Conservation (phyloP, 371 early-diverging fungal species). For the Mortierella sp. region DNA sequence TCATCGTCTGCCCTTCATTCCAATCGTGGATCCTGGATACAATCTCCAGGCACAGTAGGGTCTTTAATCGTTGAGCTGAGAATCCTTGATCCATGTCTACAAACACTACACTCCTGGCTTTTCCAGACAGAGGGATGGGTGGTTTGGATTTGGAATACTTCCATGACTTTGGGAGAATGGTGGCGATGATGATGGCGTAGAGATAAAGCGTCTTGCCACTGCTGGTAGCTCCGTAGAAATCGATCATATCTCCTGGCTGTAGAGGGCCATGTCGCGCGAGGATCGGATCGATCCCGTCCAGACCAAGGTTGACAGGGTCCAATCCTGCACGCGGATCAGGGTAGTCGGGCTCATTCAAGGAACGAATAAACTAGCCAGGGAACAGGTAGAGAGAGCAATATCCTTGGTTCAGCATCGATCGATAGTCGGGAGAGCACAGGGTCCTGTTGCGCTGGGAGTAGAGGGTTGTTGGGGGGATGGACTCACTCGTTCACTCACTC, state of each 20-base stretch:
- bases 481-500: slow-evolving; percentile 11
- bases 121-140: slow-evolving; percentile 12
- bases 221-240: slow-evolving; percentile 32
- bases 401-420: no score
- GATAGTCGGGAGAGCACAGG: no score
- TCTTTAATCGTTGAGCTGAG: slow-evolving; percentile 10
- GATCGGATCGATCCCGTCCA: slow-evolving; percentile 39
- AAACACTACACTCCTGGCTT: slow-evolving; percentile 32
- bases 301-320: slow-evolving; percentile 9
- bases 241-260: slow-evolving; percentile 37
- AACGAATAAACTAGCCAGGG: no score
- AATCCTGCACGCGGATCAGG: neutral
- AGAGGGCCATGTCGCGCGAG: slow-evolving; percentile 22
- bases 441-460: no score
- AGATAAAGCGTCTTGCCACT: slow-evolving; percentile 41
- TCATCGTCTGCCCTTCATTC: neutral
- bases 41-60: slow-evolving; percentile 22
- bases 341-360: no score
- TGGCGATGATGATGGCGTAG: slow-evolving; percentile 44
- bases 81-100: slow-evolving; percentile 46
- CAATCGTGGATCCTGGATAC: neutral
- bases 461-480: no score
- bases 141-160: slow-evolving; percentile 22
- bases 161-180: slow-evolving; percentile 43
- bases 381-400: no score